phyloP scores from a whole-genome alignment of 2,329 filamentous ascomycete genomes.

The Teratosphaeria viscida region DNA sequence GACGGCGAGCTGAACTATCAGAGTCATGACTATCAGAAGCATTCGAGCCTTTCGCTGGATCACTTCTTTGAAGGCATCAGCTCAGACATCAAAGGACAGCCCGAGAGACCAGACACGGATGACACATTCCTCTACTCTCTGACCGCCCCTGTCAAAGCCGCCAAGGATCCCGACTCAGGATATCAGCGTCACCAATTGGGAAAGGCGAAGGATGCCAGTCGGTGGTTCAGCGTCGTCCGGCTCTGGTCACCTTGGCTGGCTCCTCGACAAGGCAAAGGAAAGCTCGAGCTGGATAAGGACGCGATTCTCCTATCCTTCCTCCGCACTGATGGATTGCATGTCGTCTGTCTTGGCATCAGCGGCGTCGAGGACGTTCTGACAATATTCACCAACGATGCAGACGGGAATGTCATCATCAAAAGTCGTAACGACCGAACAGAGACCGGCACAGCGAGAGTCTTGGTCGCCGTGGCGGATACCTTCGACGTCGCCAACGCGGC shows the following conservation, averaged over 20 bases:
- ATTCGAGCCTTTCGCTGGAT: constrained; percentile 33
- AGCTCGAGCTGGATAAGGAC: constrained; percentile 63
- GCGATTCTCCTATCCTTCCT: constrained; percentile 71
- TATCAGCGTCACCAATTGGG: constrained; percentile 51
- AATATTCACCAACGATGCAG: constrained; percentile 52
- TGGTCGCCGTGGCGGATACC: constrained; percentile 60
- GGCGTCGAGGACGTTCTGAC: constrained; percentile 61
- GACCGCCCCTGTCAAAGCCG: constrained; percentile 44
- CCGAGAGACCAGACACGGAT: constrained; percentile 54
- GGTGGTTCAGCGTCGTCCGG: constrained; percentile 75
- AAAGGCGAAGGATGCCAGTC: constrained; percentile 50
- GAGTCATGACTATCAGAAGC: constrained; percentile 16
- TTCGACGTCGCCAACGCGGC: constrained; percentile 70
- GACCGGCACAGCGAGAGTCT: constrained; percentile 47
- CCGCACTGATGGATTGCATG: constrained; percentile 56
- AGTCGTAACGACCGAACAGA: constrained; percentile 59
- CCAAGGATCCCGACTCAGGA: constrained; percentile 48
- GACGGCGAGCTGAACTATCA: constrained; percentile 55
- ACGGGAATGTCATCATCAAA: constrained; percentile 58
- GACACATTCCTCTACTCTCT: constrained; percentile 63
- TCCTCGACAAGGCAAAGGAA: constrained; percentile 66
- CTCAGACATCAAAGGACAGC: constrained; percentile 43
- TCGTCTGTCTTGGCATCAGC: constrained; percentile 70
- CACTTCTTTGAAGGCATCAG: constrained; percentile 51
- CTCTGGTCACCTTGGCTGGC: constrained; percentile 77